These are phyloP conservation scores for Anethum foeniculum DNA, from an alignment of 140 eudicot species.

Conservation along the genomic window DNA sequence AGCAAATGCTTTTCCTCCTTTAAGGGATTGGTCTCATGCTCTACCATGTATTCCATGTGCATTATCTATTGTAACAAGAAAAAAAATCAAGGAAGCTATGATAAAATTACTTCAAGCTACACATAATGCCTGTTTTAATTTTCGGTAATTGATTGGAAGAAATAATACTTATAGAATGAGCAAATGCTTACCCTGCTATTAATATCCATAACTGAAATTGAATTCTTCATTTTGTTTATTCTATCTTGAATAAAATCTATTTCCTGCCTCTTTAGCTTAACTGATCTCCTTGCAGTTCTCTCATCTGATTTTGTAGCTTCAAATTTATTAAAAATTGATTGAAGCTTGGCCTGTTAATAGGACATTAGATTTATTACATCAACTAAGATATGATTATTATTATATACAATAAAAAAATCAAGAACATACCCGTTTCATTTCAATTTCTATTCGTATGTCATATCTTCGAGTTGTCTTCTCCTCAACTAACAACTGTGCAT, in stretches of 20 bases:
- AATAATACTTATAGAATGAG: neutral
- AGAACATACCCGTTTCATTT: conserved; percentile 40
- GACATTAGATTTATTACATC: conserved; percentile 15
- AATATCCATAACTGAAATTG: conserved; percentile 60
- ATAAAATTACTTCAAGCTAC: neutral
- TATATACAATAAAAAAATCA: neutral
- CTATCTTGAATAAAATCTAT: conserved; percentile 49
- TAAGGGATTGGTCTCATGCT: conserved; percentile 63
- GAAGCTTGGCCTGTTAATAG: conserved; percentile 42
- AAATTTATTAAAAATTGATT: conserved; percentile 26
- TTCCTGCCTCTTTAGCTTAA: conserved; percentile 58
- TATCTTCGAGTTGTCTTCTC: conserved; percentile 67
- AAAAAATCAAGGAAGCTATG: neutral
- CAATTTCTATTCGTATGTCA: conserved; percentile 39
- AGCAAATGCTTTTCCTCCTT: conserved; percentile 73
- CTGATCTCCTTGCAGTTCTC: conserved; percentile 42
- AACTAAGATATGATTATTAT: neutral
- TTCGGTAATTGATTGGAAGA: neutral
- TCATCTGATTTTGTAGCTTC: conserved; percentile 53
- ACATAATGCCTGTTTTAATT: neutral
- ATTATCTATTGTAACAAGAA: conserved; percentile 37
- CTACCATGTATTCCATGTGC: conserved; percentile 60
- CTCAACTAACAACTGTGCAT: conserved; percentile 49
- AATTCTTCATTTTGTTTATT: conserved; percentile 65
- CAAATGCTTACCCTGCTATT: conserved; percentile 45